Evolutionary conservation across 495 filamentous ascomycete genomes (phyloP), one percentile per base, ranked within the genome.

Genomic region (Penicillium waksmanii): DNA sequence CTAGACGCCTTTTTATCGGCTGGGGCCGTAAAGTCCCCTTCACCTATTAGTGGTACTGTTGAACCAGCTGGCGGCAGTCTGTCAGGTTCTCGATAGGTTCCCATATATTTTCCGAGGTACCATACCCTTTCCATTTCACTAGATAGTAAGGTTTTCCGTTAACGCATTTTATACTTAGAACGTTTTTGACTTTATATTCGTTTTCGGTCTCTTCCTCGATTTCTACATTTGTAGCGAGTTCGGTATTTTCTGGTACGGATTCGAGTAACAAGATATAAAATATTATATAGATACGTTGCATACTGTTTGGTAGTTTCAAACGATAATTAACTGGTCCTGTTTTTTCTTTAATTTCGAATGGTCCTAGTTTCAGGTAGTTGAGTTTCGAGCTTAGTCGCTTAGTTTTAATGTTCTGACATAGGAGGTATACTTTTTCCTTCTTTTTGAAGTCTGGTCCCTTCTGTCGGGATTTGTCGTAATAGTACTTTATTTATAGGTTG

Each of bases 271-370:
- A 38, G 6, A 38, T 38, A 38, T 57, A 23, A 55, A 63, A 63
- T 21, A 44, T 47, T 17, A n/a, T 9, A 40, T 58, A 25, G 2
- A 63, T 53, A 40, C 10, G 17, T 35, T 33, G n/a, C 21, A 63
- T 55, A 27, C 25, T 58, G 35, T 35, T 25, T 36, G 18, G 38
- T 55, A 63, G 36, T 11, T 52, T 52, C 27, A 63, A 23, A 9
- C 18, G 21, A 44, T 63, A 63, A 55, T 58, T 58, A 17, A 55
- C 12, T 13, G 35, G 35, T 58, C 55, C 44, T 23, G 46, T 15
- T 52, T 63, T 63, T 46, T 63, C 19, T 21, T 54, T 7, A 10
- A 62, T 62, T 44, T 40, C 23, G 6, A 57, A 62, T 53, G 46
- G 55, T 58, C 55, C 43, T 5, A 57, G 13, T 44, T 47, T 47